Base-by-base conservation (phyloP, 2,329 filamentous ascomycete species). In the Didymella arachidicola region DNA sequence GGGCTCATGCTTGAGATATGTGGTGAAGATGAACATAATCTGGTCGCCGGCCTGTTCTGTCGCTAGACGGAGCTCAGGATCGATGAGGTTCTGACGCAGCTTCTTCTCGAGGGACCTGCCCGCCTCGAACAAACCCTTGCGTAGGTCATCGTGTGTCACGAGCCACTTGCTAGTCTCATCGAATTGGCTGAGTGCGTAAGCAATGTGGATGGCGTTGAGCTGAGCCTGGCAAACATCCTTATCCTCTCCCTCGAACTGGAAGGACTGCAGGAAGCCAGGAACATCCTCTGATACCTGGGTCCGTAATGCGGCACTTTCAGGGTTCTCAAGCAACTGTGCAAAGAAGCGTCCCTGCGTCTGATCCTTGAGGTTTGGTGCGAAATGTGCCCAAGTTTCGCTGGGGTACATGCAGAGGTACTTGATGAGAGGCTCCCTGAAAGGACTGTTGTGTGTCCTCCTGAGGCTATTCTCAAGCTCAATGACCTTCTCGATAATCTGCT, bases 371-470 rank as follows among this genome's bases (percentile, higher is more conserved):
- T 89, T 91, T 25, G 85, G 84, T n/a, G 89, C 82, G 63, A 98
- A 89, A 70, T 93, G 89, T 1, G 83, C 79, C 89, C 93, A 96
- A 5, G 93, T 87, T 70, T 99, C 93, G 63, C 90, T 90, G 0
- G 95, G 89, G 72, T 98, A 99, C 59, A 93, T 87, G 76, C 97
- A 97, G 61, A 99, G 84, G 74, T 96, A 99, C 72, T 92, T 92
- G 76, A 96, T 93, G 19, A 99, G 84, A 0, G 95, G 94, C 58
- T 89, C 86, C 43, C 96, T 86, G 83, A 99, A 98, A 0, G 94
- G 94, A 70, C 93, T 98, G 68, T 91, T 89, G 46, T 93, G 89
- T 1, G 95, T 99, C 60, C 95, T 83, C 30, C 95, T 87, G 38
- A 99, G 81, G 64, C 89, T 90, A 52, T 89, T 86, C 76, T 99